A percentile compares a stretch with the other conserved stretches of the same genome.
phyloP scores from a whole-genome alignment of 2,329 filamentous ascomycete species.

The Herpomyces periplanetae region DNA sequence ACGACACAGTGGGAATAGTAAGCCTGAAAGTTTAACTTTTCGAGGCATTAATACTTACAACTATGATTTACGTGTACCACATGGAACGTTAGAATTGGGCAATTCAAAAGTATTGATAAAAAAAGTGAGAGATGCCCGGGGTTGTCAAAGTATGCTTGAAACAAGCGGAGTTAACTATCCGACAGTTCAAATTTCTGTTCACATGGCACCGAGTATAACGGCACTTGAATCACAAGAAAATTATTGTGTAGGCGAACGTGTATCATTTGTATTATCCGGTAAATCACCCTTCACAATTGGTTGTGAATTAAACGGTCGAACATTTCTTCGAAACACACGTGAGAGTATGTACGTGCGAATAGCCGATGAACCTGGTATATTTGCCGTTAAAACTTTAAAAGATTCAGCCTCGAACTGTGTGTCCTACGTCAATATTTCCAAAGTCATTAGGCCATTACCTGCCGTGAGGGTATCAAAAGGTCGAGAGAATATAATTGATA shows the following conservation, averaged over 20 bases:
- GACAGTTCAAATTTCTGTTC: slow-evolving; percentile 59
- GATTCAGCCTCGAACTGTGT: slow-evolving; percentile 67
- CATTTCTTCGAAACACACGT: slow-evolving; percentile 35
- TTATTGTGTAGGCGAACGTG: slow-evolving; percentile 79
- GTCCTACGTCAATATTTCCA: slow-evolving; percentile 32
- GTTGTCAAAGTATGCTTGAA: slow-evolving; percentile 18
- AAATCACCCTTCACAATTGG: slow-evolving; percentile 67
- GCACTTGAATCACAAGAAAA: slow-evolving; percentile 36
- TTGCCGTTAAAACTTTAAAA: slow-evolving; percentile 46
- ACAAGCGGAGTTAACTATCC: slow-evolving; percentile 8
- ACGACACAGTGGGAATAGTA: slow-evolving; percentile 36
- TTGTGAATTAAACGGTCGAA: slow-evolving; percentile 47
- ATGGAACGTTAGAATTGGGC: slow-evolving; percentile 48
- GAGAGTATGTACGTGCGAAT: slow-evolving; percentile 67
- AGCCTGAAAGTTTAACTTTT: slow-evolving; percentile 42
- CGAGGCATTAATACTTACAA: slow-evolving; percentile 32
- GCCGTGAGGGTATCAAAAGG: slow-evolving; percentile 50
- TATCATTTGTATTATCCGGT: slow-evolving; percentile 64
- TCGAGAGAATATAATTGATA: slow-evolving; percentile 39
- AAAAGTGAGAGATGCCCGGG: slow-evolving; percentile 48
- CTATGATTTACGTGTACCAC: slow-evolving; percentile 48
- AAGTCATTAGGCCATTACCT: slow-evolving; percentile 62
- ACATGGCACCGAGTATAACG: slow-evolving; percentile 64
- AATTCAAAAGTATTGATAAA: slow-evolving; percentile 58
- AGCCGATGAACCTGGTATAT: slow-evolving; percentile 57